Percentiles rank a stretch among this genome's conserved stretches.
These are phyloP conservation scores for Anisodus acutangulus DNA, from an alignment of 257 asterid genomes.

Conservation along the genomic window DNA sequence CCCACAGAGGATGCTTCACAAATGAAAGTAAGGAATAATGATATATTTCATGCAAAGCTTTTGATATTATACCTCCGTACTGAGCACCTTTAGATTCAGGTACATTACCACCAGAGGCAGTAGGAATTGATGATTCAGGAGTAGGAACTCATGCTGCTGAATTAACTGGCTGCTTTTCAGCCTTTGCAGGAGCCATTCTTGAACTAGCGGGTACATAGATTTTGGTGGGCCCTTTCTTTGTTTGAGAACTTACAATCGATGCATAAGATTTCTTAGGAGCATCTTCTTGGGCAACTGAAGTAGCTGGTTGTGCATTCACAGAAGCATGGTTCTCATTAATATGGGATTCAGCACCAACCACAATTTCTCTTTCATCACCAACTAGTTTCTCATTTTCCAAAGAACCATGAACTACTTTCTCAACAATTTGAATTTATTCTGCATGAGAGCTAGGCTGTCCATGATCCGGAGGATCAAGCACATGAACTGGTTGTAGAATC, in stretches of 20 bases:
- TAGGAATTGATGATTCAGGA: constrained; percentile 9
- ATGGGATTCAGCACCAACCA: constrained; percentile 10
- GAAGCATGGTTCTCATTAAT: not conserved
- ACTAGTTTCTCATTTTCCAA: constrained; percentile 55
- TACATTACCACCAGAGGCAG: not conserved
- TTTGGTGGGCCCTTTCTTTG: constrained; percentile 25
- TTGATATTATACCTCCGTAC: constrained; percentile 22
- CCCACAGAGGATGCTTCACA: not conserved
- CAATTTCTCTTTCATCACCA: constrained; percentile 44
- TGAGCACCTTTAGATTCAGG: constrained; percentile 17
- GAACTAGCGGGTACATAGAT: constrained; percentile 24
- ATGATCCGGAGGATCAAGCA: constrained; percentile 44
- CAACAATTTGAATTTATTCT: constrained; percentile 51
- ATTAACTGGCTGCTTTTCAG: constrained; percentile 17
- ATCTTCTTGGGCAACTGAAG: constrained; percentile 25
- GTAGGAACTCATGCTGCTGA: not conserved
- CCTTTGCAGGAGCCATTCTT: constrained; percentile 19
- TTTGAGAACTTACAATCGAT: constrained; percentile 29
- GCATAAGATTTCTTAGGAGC: constrained; percentile 31
- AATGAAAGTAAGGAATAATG: constrained; percentile 1
- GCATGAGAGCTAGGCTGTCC: constrained; percentile 45
- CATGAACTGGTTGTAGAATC: constrained; percentile 62
- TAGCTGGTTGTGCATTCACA: constrained; percentile 24
- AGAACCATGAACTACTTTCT: constrained; percentile 45
- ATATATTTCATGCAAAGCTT: not conserved